phyloP scores from a whole-genome alignment of 148 eudicot genomes.

The Polygonum maritimum region DNA sequence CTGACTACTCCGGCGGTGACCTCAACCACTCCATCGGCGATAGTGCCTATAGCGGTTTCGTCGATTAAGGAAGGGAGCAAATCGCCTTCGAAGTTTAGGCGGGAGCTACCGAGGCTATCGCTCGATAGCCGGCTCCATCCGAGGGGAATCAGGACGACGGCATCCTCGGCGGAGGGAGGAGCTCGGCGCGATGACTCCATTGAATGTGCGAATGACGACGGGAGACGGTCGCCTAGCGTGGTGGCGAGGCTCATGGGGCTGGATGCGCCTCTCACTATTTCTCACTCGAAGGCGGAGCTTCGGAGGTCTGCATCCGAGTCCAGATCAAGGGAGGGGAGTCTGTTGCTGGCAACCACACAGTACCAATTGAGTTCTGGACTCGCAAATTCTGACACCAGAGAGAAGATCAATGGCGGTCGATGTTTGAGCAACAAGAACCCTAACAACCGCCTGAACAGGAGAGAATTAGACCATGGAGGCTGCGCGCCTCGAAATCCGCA shows the following conservation, averaged over 20 bases:
- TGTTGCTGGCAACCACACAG: slow-evolving; percentile 8
- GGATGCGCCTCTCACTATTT: slow-evolving; percentile 33
- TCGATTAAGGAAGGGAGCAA: slow-evolving; percentile 34
- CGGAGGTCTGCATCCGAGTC: slow-evolving; percentile 91
- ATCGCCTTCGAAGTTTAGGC: slow-evolving; percentile 65
- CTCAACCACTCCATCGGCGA: neutral
- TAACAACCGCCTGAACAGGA: neutral
- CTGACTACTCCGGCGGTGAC: slow-evolving; percentile 12
- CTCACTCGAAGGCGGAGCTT: slow-evolving; percentile 36
- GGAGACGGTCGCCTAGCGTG: slow-evolving; percentile 65
- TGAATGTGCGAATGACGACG: slow-evolving; percentile 5
- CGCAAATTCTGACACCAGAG: neutral
- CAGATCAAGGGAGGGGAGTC: slow-evolving; percentile 39
- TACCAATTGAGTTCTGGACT: neutral
- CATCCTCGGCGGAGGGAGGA: neutral
- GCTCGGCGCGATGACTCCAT: slow-evolving; percentile 5
- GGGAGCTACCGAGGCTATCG: slow-evolving; percentile 75
- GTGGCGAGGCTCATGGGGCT: slow-evolving; percentile 93
- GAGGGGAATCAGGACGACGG: slow-evolving; percentile 33
- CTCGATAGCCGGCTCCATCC: slow-evolving; percentile 76
- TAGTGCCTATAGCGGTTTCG: neutral
- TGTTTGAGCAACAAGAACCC: slow-evolving; percentile 7
- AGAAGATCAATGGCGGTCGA: slow-evolving; percentile 8
- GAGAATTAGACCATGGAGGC: neutral
- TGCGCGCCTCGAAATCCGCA: neutral